Evolutionary conservation across 2,329 filamentous ascomycete genomes (phyloP), one percentile per base, ranked within the genome.

Genomic region (Penicillium sumatraense): DNA sequence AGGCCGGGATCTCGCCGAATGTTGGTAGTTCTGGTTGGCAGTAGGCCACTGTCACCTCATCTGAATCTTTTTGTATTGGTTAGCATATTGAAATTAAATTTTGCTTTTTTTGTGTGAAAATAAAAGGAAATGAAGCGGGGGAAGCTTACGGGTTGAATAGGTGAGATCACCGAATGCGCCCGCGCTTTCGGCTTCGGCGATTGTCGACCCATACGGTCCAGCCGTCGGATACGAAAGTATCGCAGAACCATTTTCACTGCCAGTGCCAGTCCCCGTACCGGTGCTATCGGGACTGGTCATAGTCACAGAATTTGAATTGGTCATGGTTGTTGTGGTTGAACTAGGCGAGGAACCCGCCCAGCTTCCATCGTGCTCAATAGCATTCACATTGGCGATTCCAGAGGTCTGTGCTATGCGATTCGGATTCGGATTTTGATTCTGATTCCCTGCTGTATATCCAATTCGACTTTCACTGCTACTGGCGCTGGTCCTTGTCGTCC

Each of bases 221-320:
- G 56, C 42, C 41, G 53, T n/a, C 4, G 56, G 52, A 60, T 57
- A 54, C 14, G 48, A 45, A 18, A 46, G 31, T 16, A 49, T 20
- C 45, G 38, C 18, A 16, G 44, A 35, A 18, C 35, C 47, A 36
- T 48, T 56, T 13, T 62, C 62, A 54, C 62, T 66, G 14, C 58
- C 59, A 16, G 26, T 66, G n/a, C 59, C 59, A 16, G 61, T 66
- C 11, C 58, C 59, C 18, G 26, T 66, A 14, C 59, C 59, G 16
- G 61, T 65, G 44, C 63, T 66, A 51, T 57, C 61, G 4, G 63
- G 63, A 49, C 63, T 66, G 16, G 57, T 61, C 9, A 66, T 54
- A 23, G 56, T 58, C 35, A 41, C 33, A 2, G 63, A 62, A 13
- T 50, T 51, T 11, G 62, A 60, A 13, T 50, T 50, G 14, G 62